Base-by-base conservation (phyloP, 2,329 filamentous ascomycete species). In the Aspergillus fumigatus region DNA sequence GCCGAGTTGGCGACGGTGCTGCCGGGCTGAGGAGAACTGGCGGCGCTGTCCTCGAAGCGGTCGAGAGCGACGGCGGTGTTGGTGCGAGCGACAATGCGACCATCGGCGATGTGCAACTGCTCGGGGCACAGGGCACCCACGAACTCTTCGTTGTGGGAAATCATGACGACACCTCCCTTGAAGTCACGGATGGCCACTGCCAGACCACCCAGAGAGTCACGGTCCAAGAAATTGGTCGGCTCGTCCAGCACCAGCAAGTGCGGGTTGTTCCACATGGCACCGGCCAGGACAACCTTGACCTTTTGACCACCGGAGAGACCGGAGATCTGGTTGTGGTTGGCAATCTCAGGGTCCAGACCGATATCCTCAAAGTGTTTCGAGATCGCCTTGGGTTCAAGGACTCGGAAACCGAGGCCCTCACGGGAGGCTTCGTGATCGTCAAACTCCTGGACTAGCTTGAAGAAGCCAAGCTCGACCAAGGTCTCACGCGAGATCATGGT, bases 121-220 rank as follows among this genome's bases (percentile, higher is more conserved):
- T 99, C 95, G 3, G 89, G 90, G 77, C 94, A 94, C 10, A 99
- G 86, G 3, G 93, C 93, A 58, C 93, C 92, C 52, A 99, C 92
- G 69, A 99, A 99, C 75, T 99, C 94, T 72, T 97, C 92, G 84
- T 99, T 97, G 79, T 99, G 94, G 60, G 92, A 97, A 76, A 99
- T 99, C 87, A 99, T 96, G 62, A 99, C 92, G 2, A 99, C 94
- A 75, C 94, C 94, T 65, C 94, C 94, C 80, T 92, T 95, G 85
- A 95, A 99, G 72, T 97, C 94, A 65, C 92, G 90, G 69, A 99
- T 97, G 64, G 94, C 94, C 43, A 96, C 92, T n/a, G 94, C 92
- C 54, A 99, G 84, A 75, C 93, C 94, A 70, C 94, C 95, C 19
- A 99, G 87, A 17, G 92, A 96, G 78, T 99, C 94, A 67, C 94